Percentiles rank a stretch among this genome's conserved stretches.
These are phyloP conservation scores for Porodaedalea pini DNA, from an alignment of 1,284 basidiomycete species.

Conservation along the genomic window DNA sequence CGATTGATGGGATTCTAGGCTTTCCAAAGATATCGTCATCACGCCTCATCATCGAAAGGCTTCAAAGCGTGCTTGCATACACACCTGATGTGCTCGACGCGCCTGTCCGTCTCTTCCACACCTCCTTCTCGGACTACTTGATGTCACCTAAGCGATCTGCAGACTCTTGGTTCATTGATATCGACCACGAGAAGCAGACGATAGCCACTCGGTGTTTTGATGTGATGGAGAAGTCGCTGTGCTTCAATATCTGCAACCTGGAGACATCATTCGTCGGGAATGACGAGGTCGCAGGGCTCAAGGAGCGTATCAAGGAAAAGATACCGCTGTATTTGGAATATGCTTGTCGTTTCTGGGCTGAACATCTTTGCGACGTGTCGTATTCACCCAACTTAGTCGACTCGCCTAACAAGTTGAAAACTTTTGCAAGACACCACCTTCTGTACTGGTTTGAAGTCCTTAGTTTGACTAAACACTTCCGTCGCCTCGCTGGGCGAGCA, in stretches of 20 bases:
- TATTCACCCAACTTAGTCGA: neutral
- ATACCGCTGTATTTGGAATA: slow-evolving; percentile 15
- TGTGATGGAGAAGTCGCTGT: neutral
- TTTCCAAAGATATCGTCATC: neutral
- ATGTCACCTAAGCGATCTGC: neutral
- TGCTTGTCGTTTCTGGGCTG: slow-evolving; percentile 9
- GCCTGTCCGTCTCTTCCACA: slow-evolving; percentile 1
- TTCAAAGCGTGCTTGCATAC: neutral
- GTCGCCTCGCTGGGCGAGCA: no score
- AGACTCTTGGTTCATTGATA: slow-evolving; percentile 2
- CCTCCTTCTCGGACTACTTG: slow-evolving; percentile 10
- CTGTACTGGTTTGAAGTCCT: slow-evolving; percentile 3
- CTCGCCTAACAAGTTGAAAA: neutral
- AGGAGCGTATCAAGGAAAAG: neutral
- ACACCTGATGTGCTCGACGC: neutral
- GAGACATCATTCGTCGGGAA: slow-evolving; percentile 18
- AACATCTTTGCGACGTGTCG: neutral
- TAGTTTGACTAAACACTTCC: neutral
- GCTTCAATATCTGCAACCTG: slow-evolving; percentile 23
- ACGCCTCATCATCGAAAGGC: neutral
- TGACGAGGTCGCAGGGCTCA: slow-evolving; percentile 9
- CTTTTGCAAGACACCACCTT: neutral
- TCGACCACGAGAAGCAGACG: neutral
- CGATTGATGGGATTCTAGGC: slow-evolving; percentile 4
- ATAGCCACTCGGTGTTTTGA: neutral